phyloP scores from a whole-genome alignment of 139 green algal species.

The Micromonas pusilla region DNA sequence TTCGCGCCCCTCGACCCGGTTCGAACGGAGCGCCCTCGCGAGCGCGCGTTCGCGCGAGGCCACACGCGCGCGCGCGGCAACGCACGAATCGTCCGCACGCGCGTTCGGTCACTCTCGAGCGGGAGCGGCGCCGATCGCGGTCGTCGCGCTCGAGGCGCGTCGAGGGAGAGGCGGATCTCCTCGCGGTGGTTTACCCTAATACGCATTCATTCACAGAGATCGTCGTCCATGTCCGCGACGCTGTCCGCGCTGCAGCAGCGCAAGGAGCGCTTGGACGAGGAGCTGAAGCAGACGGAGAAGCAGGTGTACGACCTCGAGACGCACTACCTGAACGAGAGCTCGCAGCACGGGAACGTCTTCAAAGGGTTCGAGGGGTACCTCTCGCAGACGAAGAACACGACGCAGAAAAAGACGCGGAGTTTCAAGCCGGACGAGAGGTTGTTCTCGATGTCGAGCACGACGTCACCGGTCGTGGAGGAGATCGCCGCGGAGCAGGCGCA shows the following conservation, averaged over 20 bases:
- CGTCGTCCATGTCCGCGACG: not conserved
- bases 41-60: no score
- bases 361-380: slow-evolving; percentile 51
- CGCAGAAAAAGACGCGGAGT: slow-evolving; percentile 35
- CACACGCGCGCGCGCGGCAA: no score
- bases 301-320: slow-evolving; percentile 52
- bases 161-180: no score
- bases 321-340: slow-evolving; percentile 42
- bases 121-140: no score
- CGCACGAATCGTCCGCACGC: no score
- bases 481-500: not conserved
- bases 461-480: slow-evolving; percentile 33
- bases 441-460: slow-evolving; percentile 44
- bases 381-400: slow-evolving; percentile 34
- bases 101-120: no score
- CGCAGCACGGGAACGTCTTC: slow-evolving; percentile 39
- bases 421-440: slow-evolving; percentile 47
- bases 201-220: no score
- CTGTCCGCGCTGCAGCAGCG: slow-evolving; percentile 19
- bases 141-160: no score
- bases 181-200: no score
- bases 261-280: slow-evolving; percentile 43
- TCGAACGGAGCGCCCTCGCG: no score
- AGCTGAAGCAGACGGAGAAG: slow-evolving; percentile 39
- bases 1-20: no score